Base-by-base conservation (phyloP, 495 filamentous ascomycete genomes). In the Daldinia vernicosa region DNA sequence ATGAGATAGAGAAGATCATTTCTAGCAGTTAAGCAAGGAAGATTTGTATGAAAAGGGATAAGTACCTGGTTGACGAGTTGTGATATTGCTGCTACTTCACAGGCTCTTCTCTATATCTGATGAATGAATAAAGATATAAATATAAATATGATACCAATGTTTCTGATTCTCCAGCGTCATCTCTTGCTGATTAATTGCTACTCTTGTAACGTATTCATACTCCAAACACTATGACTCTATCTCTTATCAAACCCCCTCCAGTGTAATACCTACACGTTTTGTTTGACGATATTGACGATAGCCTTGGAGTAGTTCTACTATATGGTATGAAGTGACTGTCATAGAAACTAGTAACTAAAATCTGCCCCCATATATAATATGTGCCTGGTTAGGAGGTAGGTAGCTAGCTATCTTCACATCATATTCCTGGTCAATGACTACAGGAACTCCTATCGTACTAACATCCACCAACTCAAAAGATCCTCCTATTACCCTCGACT, bases 1-100 rank as follows among this genome's bases (percentile, higher is more conserved):
- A 86, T 14, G 90, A 94, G 77, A 82, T 96, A 74, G 90, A 92
- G 73, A 84, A 73, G 62, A 82, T 89, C 35, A 85, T 89, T 62
- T 77, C 67, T 9, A 65, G 62, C 6, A 77, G 72, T 56, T 81
- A 40, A 55, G 15, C 4, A 33, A 47, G 55, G n/a, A 24, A 14
- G 40, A 55, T 26, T 15, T 9, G 26, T 30, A 30, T 17, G 26
- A 30, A 15, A 53, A 53, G 24, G 24, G 15, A 53, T 6, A 30
- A 53, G 26, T 30, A 28, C n/a, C n/a, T n/a, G n/a, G 26, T 28
- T 30, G 26, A 30, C 6, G 50, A 53, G 50, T 17, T n/a, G 3
- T 53, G 8, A 3, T n/a, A 17, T 2, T 30, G 15, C 22, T 9
- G 15, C 11, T 15, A 47, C 17, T 47, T 47, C 9, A 24, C 4